Percentiles rank a stretch among this genome's conserved stretches.
Conservation (phyloP, 169 alveolate species). For the Cryptosporidium canis region DNA sequence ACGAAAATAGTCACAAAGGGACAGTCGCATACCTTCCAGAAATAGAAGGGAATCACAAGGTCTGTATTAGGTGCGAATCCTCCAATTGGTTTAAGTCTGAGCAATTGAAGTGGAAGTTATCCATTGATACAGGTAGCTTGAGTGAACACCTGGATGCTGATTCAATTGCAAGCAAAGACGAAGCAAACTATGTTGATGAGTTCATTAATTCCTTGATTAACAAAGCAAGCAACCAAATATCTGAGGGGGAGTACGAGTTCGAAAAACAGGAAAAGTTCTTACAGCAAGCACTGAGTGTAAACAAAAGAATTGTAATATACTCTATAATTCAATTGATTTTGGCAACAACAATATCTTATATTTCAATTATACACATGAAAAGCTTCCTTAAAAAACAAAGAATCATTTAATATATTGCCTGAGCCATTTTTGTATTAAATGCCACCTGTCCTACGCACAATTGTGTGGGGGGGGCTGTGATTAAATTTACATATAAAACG, state of each 20-base stretch:
- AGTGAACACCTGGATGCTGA: conserved; percentile 42
- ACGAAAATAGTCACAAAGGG: conserved; percentile 72
- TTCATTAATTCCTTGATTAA: conserved; percentile 6
- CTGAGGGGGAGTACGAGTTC: conserved; percentile 62
- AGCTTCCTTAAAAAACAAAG: conserved; percentile 43
- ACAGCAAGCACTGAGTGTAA: conserved; percentile 31
- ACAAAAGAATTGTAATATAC: conserved; percentile 18
- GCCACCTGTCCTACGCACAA: background rate
- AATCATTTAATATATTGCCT: conserved; percentile 2
- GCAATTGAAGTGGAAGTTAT: conserved; percentile 77
- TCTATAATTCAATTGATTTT: conserved; percentile 32
- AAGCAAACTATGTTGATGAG: conserved; percentile 37
- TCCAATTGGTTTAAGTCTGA: conserved; percentile 78
- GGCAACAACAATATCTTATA: background rate
- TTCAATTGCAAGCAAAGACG: conserved; percentile 42
- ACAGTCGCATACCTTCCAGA: conserved; percentile 75
- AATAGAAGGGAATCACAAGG: conserved; percentile 74
- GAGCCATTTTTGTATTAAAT: background rate
- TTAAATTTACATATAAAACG: background rate
- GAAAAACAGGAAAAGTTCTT: conserved; percentile 43
- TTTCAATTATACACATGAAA: conserved; percentile 36
- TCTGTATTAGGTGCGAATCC: conserved; percentile 77
- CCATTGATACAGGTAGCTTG: conserved; percentile 74
- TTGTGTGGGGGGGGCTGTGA: conserved; percentile 3
- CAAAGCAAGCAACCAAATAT: conserved; percentile 2